Percentiles rank a stretch among this genome's conserved stretches.
Evolutionary conservation across 768 basidiomycete species (phyloP).

Genomic region (Podaxis mareebaensis): DNA sequence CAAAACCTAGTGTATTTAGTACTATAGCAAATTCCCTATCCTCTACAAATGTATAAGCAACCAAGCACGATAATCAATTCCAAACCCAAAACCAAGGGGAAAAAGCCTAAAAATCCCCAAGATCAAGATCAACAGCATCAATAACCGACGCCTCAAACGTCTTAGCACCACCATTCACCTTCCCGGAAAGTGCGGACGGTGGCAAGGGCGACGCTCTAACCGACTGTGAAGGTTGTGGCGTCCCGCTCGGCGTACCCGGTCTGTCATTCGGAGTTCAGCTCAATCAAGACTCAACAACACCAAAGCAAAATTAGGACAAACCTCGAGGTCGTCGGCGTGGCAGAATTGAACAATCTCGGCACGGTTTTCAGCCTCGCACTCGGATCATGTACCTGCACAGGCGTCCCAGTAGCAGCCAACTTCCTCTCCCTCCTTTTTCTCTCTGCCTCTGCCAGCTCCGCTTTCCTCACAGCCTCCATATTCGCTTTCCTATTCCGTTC

Average conservation of each 20-base stretch:
- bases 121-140: constrained; percentile 71
- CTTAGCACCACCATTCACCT: constrained; percentile 21
- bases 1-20: background rate
- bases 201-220: constrained; percentile 22
- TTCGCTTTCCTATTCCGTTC: constrained; percentile 89
- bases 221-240: constrained; percentile 27
- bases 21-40: background rate
- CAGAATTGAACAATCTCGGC: constrained; percentile 54
- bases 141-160: constrained; percentile 58
- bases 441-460: constrained; percentile 70
- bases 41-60: background rate
- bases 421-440: constrained; percentile 71
- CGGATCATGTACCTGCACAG: constrained; percentile 43
- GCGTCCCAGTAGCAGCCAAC: constrained; percentile 41
- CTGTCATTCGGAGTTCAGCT: constrained; percentile 20
- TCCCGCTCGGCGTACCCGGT: constrained; percentile 45
- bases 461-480: constrained; percentile 73
- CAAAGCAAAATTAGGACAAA: constrained; percentile 31
- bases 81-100: background rate
- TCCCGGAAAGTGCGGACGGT: constrained; percentile 17
- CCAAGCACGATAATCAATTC: background rate
- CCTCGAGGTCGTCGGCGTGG: constrained; percentile 59
- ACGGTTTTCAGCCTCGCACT: constrained; percentile 69
- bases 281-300: background rate
- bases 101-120: constrained; percentile 66